Base-by-base conservation (phyloP, 495 filamentous ascomycete genomes). In the Neurospora sp. region DNA sequence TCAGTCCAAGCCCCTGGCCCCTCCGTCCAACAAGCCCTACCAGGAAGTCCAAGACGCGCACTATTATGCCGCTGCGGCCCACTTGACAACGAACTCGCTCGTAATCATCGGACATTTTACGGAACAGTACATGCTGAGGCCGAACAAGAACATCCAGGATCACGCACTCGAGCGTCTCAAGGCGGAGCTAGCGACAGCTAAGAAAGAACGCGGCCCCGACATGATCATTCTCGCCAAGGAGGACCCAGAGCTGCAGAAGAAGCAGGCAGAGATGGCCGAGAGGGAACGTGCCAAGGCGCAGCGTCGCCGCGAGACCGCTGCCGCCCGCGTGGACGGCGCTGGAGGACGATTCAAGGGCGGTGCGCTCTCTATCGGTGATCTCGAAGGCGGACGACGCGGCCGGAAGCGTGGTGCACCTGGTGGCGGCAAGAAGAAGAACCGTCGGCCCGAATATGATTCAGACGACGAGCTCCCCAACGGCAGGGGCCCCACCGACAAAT, bases 201-300 rank as follows among this genome's bases (percentile, higher is more conserved):
- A 82, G 68, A 81, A 83, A 39, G 79, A 82, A 41, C 77, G 80
- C 72, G 77, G 77, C 59, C 75, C 90, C 73, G 86, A 85, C 8
- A 86, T 86, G 79, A 81, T 89, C 59, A 85, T 87, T 72, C 84
- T 88, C 70, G 89, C 89, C 17, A 89, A 84, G 7, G 87, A 91
- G 74, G 94, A 98, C 77, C 94, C 94, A 2, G 94, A 96, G 79
- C 83, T 93, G 17, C 89, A 90, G 68, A 90, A 91, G 83, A 88
- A 86, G 75, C 85, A 90, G 78, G 94, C 93, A 1, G 93, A 96
- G 77, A 70, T 87, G 37, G 88, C 89, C 14, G 91, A 94, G 82
- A 90, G 88, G 75, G 90, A 93, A 80, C 89, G 89, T 45, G 78
- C 86, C 75, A 90, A 87, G 76, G 86, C 87, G 9, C 90, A 91